phyloP scores from a whole-genome alignment of 73 alveolate species.

The Urostyla sp. region DNA sequence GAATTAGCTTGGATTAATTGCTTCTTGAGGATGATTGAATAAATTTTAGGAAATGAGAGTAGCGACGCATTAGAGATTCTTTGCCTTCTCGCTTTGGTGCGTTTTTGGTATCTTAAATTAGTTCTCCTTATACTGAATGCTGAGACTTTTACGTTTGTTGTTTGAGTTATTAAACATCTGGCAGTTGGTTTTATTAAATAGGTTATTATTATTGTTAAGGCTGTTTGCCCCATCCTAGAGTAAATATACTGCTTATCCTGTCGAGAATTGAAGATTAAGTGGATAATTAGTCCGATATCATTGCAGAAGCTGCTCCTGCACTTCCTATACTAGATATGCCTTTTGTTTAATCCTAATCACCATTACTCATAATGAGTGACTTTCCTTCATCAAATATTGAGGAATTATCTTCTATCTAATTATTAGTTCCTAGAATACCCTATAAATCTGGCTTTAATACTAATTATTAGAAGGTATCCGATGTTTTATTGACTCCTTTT shows the following conservation, averaged over 20 bases:
- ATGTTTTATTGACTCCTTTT: too few species aligned
- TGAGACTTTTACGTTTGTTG: not conserved
- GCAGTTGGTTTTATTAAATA: not conserved
- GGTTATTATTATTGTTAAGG: not conserved
- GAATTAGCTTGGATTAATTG: too few species aligned
- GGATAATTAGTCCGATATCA: slow-evolving; percentile 19
- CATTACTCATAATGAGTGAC: not conserved
- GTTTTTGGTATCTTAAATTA: not conserved
- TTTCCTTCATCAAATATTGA: not conserved
- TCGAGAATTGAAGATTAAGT: slow-evolving; percentile 26
- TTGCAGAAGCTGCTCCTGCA: not conserved
- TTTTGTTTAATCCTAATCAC: not conserved
- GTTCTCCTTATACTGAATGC: not conserved
- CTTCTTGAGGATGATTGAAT: too few species aligned
- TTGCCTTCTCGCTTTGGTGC: too few species aligned
- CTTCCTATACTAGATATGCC: not conserved
- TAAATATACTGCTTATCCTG: slow-evolving; percentile 18
- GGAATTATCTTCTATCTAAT: not conserved
- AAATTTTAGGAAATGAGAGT: too few species aligned
- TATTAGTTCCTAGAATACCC: not conserved
- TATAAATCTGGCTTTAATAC: slow-evolving; percentile 42
- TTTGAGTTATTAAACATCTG: not conserved
- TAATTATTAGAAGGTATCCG: not conserved
- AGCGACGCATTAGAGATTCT: too few species aligned
- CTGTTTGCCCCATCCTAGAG: slow-evolving; percentile 18